A percentile compares a stretch with the other conserved stretches of the same genome.
Evolutionary conservation across 2,329 filamentous ascomycete species (phyloP).

Genomic region (Sporothrix schenckii): DNA sequence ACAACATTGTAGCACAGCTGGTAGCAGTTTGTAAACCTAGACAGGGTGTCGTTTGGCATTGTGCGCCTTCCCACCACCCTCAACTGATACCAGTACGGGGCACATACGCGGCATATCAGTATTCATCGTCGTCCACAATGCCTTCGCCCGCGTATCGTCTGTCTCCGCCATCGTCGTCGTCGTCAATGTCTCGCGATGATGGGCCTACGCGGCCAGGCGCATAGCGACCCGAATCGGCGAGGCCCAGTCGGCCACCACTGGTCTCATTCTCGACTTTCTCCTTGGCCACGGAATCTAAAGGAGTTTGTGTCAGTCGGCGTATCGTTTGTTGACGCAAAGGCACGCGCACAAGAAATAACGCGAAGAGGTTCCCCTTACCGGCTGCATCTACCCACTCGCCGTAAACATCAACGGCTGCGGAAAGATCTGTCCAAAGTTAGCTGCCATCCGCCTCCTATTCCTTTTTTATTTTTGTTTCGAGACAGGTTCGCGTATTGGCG

Average conservation of each 20-base stretch:
- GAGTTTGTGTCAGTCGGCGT: conserved; percentile 3
- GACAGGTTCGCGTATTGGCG: neutral
- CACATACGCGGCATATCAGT: conserved; percentile 45
- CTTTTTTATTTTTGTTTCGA: neutral
- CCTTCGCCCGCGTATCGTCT: conserved; percentile 58
- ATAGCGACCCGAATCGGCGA: conserved; percentile 24
- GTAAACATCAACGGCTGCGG: conserved; percentile 91
- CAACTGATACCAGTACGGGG: neutral
- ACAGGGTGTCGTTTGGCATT: neutral
- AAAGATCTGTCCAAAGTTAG: conserved; percentile 66
- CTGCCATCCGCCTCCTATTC: neutral
- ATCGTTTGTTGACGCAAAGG: neutral
- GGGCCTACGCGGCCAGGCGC: conserved; percentile 23
- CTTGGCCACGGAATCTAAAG: conserved; percentile 56
- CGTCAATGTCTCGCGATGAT: conserved; percentile 29
- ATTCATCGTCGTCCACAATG: conserved; percentile 58
- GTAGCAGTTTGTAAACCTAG: neutral
- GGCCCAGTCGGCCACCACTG: conserved; percentile 17
- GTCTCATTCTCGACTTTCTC: conserved; percentile 43
- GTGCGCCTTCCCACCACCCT: neutral
- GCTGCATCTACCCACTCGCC: conserved; percentile 95
- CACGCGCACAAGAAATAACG: neutral
- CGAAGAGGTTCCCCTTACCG: conserved; percentile 47
- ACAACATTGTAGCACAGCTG: conserved; percentile 13
- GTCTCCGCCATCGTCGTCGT: conserved; percentile 56